Conservation (phyloP, 106 monocot genomes). For the Xerophyta viscosa region DNA sequence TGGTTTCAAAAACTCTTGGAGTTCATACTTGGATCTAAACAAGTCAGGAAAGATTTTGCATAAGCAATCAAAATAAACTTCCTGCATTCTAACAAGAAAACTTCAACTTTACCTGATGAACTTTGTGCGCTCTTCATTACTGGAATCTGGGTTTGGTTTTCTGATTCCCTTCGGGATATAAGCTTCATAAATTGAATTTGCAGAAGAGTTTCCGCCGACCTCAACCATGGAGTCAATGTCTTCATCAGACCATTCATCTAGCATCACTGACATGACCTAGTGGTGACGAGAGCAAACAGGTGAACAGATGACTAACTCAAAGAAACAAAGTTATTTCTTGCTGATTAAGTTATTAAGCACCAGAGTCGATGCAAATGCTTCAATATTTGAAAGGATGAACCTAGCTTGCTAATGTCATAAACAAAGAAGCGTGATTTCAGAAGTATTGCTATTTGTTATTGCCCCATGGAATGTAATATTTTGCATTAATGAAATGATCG, state of each 20-base stretch:
- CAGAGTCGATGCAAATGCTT: too few species aligned
- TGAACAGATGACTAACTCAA: neutral
- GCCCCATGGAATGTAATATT: too few species aligned
- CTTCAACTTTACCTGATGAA: constrained; percentile 66
- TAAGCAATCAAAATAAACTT: neutral
- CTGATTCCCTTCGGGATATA: constrained; percentile 50
- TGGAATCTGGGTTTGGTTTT: constrained; percentile 58
- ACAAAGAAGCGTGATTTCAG: too few species aligned
- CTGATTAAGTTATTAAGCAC: neutral
- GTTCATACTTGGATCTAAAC: constrained; percentile 75
- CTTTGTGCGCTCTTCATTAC: constrained; percentile 54
- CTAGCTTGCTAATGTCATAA: too few species aligned
- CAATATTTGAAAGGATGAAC: too few species aligned
- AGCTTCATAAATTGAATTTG: constrained; percentile 89
- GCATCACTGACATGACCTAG: constrained; percentile 85
- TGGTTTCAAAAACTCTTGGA: constrained; percentile 88
- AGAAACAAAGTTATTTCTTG: neutral
- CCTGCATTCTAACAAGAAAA: neutral
- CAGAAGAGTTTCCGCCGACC: constrained; percentile 90
- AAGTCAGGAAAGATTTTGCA: neutral
- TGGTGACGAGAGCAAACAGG: neutral
- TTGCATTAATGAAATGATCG: too few species aligned
- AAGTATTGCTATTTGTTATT: neutral
- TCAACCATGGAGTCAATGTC: constrained; percentile 81
- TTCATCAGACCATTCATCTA: constrained; percentile 82